Conservation (phyloP, 768 basidiomycete genomes). For the Tulasnella sp. region DNA sequence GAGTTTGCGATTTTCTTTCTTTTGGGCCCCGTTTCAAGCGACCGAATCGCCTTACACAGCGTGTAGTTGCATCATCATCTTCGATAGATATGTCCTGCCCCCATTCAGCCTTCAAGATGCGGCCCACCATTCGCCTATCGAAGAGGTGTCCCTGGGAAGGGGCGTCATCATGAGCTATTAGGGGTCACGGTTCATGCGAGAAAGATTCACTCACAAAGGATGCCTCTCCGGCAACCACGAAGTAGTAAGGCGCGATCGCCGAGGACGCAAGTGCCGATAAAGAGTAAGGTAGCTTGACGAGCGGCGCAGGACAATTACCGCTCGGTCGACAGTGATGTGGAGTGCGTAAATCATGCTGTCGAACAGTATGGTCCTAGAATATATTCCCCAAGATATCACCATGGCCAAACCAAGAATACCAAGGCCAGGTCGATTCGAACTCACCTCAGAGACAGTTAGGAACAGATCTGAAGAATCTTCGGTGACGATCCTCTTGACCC, state of each 20-base stretch:
- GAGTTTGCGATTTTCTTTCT: conserved; percentile 47
- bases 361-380: conserved; percentile 73
- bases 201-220: conserved; percentile 56
- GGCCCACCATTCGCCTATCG: conserved; percentile 70
- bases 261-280: conserved; percentile 74
- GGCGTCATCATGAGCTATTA: conserved; percentile 29
- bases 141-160: conserved; percentile 68
- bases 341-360: conserved; percentile 79
- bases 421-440: conserved; percentile 32
- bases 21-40: conserved; percentile 42
- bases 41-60: conserved; percentile 80
- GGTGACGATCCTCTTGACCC: conserved; percentile 75
- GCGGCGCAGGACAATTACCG: conserved; percentile 62
- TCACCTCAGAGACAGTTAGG: conserved; percentile 73
- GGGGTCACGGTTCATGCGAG: conserved; percentile 22
- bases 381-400: conserved; percentile 31
- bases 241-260: conserved; percentile 73
- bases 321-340: conserved; percentile 56
- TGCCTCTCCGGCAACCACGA: conserved; percentile 79
- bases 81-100: conserved; percentile 52
- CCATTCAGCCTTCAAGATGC: conserved; percentile 64
- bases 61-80: conserved; percentile 55
- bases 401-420: conserved; percentile 20
- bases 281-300: conserved; percentile 61
- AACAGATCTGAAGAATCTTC: conserved; percentile 76